phyloP scores from a whole-genome alignment of 371 early-diverging fungal genomes.

The Rhizopus sp. region DNA sequence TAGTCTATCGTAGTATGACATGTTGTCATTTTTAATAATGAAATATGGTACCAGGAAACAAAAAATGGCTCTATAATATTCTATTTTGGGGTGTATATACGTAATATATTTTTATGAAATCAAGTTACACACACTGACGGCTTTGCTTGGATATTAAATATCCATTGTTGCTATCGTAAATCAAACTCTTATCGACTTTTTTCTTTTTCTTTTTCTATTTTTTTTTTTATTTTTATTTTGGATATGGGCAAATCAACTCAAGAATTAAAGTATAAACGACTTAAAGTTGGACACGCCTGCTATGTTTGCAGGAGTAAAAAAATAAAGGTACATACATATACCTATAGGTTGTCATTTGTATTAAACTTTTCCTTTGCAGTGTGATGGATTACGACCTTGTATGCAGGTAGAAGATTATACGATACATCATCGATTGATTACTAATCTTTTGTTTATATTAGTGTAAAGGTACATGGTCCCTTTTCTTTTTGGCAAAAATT shows the following conservation, averaged over 20 bases:
- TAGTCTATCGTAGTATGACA: not conserved
- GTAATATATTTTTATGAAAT: slow-evolving; percentile 3
- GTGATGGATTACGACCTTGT: slow-evolving; percentile 22
- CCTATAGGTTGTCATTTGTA: not conserved
- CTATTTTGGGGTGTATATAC: slow-evolving; percentile 1
- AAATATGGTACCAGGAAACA: not conserved
- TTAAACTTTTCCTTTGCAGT: slow-evolving; percentile 4
- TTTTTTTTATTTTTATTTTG: not conserved
- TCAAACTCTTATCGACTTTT: not conserved
- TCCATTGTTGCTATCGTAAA: not conserved
- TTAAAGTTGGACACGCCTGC: slow-evolving; percentile 36
- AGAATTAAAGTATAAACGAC: slow-evolving; percentile 31
- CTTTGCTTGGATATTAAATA: not conserved
- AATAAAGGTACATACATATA: slow-evolving; percentile 23
- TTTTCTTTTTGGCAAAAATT: not conserved
- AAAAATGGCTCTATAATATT: not conserved
- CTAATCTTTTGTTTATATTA: not conserved
- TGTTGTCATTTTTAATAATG: not conserved
- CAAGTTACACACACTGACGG: slow-evolving; percentile 4
- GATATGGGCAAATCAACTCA: slow-evolving; percentile 24
- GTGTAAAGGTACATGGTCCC: not conserved
- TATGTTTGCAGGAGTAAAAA: slow-evolving; percentile 34
- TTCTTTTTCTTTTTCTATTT: slow-evolving; percentile 1
- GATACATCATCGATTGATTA: no score
- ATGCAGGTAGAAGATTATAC: slow-evolving; percentile 14